Evolutionary conservation across 768 basidiomycete genomes (phyloP).

Genomic region (Suillus placidus): DNA sequence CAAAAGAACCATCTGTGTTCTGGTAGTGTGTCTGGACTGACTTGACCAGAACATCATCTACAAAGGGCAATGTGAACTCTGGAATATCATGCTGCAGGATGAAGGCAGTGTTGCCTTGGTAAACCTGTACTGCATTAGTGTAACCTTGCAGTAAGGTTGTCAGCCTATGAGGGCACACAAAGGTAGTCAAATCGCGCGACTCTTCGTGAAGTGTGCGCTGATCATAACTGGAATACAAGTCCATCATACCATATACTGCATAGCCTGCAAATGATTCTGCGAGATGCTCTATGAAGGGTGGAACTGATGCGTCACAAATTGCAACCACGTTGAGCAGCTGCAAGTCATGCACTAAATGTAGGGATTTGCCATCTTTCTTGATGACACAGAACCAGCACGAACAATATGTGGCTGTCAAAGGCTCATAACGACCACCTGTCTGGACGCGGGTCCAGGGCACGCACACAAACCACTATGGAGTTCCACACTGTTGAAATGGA

Average conservation of each 20-base stretch:
- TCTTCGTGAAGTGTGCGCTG: slow-evolving; percentile 29
- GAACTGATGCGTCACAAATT: too few relatives aligned
- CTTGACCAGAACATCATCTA: slow-evolving; percentile 43
- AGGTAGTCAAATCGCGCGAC: slow-evolving; percentile 43
- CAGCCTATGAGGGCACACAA: slow-evolving; percentile 38
- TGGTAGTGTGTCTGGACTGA: slow-evolving; percentile 37
- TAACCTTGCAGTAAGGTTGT: slow-evolving; percentile 43
- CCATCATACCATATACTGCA: slow-evolving; percentile 33
- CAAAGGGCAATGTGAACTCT: slow-evolving; percentile 35
- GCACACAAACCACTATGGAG: too few relatives aligned
- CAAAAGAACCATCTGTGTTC: slow-evolving; percentile 26
- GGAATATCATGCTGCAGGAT: slow-evolving; percentile 46
- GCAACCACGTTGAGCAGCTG: slow-evolving; percentile 36
- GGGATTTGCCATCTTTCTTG: slow-evolving; percentile 41
- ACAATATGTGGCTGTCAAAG: slow-evolving; percentile 18
- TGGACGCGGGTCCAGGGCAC: too few relatives aligned
- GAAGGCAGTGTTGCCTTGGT: slow-evolving; percentile 42
- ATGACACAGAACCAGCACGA: slow-evolving; percentile 1
- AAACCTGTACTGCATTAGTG: slow-evolving; percentile 43
- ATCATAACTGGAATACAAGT: slow-evolving; percentile 42
- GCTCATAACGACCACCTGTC: slow-evolving; percentile 33
- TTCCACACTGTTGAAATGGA: too few relatives aligned
- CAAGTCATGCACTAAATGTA: slow-evolving; percentile 40
- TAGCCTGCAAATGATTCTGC: slow-evolving; percentile 36
- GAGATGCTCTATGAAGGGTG: too few relatives aligned